These are phyloP conservation scores for Stephanodiscus triporus DNA, from an alignment of 108 stramenopile genomes.

Conservation along the genomic window DNA sequence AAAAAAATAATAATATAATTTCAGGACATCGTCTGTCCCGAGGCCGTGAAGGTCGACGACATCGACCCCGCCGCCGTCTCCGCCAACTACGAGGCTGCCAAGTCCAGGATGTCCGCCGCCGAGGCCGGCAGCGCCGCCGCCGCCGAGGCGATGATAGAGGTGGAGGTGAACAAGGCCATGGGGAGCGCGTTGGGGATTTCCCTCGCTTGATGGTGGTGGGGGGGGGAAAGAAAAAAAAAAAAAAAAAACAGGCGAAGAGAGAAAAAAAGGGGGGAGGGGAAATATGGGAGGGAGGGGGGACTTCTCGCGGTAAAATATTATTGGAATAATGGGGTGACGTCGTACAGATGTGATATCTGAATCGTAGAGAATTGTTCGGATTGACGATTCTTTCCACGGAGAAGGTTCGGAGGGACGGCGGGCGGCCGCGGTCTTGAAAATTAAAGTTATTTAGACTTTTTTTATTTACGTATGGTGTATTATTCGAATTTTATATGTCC, in stretches of 20 bases:
- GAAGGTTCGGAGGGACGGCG: too few species aligned
- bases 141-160: slow-evolving; percentile 94
- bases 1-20: too few species aligned
- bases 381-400: too few species aligned
- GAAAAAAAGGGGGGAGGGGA: not conserved
- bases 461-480: too few species aligned
- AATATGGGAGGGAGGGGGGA: not conserved
- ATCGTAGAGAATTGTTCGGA: too few species aligned
- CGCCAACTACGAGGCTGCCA: slow-evolving; percentile 80
- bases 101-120: slow-evolving; percentile 69
- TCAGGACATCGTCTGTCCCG: slow-evolving; percentile 94
- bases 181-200: slow-evolving; percentile 86
- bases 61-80: slow-evolving; percentile 84
- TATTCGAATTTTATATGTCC: too few species aligned
- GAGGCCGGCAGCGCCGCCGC: slow-evolving; percentile 83
- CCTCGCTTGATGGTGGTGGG: slow-evolving; percentile 23
- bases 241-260: not conserved
- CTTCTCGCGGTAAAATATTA: not conserved
- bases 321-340: not conserved
- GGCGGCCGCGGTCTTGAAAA: too few species aligned
- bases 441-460: too few species aligned
- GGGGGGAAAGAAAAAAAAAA: not conserved
- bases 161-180: slow-evolving; percentile 95
- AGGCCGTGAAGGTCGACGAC: slow-evolving; percentile 96
- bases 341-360: too few species aligned